Evolutionary conservation across 1,284 basidiomycete species (phyloP).

Genomic region (Grifola frondosa): DNA sequence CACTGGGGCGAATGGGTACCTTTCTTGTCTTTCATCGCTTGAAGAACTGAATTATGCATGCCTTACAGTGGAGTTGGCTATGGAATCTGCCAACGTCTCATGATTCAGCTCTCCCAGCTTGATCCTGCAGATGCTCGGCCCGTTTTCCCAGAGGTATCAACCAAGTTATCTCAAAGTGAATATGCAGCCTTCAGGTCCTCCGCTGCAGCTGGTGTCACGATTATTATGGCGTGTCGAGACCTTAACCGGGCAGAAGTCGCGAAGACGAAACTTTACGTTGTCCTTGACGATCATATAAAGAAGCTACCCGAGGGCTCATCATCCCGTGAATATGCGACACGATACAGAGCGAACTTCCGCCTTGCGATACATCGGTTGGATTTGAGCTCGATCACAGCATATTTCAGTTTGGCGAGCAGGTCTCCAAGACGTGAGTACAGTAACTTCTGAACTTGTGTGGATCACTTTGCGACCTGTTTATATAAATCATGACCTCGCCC

Average conservation of each 20-base stretch:
- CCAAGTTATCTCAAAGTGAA: too few relatives aligned
- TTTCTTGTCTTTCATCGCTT: too few relatives aligned
- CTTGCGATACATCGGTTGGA: slow-evolving; percentile 69
- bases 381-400: slow-evolving; percentile 64
- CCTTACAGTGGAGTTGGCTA: slow-evolving; percentile 77
- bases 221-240: slow-evolving; percentile 84
- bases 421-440: slow-evolving; percentile 59
- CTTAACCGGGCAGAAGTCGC: slow-evolving; percentile 64
- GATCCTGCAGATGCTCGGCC: slow-evolving; percentile 51
- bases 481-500: too few relatives aligned
- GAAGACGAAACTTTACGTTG: slow-evolving; percentile 47
- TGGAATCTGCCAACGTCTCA: slow-evolving; percentile 80
- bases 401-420: slow-evolving; percentile 59
- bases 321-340: slow-evolving; percentile 49
- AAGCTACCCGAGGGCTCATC: slow-evolving; percentile 32
- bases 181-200: too few relatives aligned
- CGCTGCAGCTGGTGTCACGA: slow-evolving; percentile 65
- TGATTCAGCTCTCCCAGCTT: slow-evolving; percentile 62
- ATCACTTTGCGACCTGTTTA: too few relatives aligned
- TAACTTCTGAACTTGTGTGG: too few relatives aligned
- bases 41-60: not conserved
- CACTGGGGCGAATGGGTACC: slow-evolving; percentile 70
- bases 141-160: slow-evolving; percentile 27
- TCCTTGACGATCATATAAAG: slow-evolving; percentile 55
- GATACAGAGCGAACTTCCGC: slow-evolving; percentile 60